Conservation (phyloP, 164 flowering plant species). For the Aristolochia californica region DNA sequence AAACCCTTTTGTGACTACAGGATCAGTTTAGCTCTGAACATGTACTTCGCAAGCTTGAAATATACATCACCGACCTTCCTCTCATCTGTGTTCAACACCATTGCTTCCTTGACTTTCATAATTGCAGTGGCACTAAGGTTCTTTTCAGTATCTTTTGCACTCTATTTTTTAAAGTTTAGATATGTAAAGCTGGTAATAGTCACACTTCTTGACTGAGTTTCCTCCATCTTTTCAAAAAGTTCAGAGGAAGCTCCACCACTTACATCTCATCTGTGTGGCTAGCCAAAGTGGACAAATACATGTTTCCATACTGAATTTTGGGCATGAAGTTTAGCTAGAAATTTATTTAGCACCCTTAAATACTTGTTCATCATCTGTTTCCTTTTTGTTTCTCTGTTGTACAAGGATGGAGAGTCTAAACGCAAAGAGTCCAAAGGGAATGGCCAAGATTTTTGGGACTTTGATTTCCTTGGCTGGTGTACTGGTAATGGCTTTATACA, state of each 20-base stretch:
- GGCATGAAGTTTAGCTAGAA: too few species aligned
- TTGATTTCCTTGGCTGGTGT: conserved; percentile 69
- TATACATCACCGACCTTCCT: conserved; percentile 77
- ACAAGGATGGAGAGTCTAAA: conserved; percentile 52
- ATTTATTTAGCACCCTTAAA: too few species aligned
- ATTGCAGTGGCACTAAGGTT: conserved; percentile 61
- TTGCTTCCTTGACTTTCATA: conserved; percentile 59
- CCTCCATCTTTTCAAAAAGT: too few species aligned
- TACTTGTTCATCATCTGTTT: too few species aligned
- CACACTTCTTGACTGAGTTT: too few species aligned
- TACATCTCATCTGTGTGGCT: too few species aligned
- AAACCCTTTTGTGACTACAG: conserved; percentile 24
- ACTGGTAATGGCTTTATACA: conserved; percentile 62
- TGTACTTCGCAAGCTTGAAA: conserved; percentile 70
- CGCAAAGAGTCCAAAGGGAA: conserved; percentile 35
- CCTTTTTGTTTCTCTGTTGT: neutral
- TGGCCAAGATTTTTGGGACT: conserved; percentile 65
- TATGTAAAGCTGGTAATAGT: too few species aligned
- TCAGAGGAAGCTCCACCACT: too few species aligned
- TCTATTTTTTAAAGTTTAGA: too few species aligned
- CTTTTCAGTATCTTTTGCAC: too few species aligned
- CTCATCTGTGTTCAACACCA: conserved; percentile 44
- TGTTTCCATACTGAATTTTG: too few species aligned
- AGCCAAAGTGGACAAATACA: too few species aligned
- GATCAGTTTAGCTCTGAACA: conserved; percentile 58